Base-by-base conservation (phyloP, 352 stramenopile genomes). In the Phytophthora pisi region DNA sequence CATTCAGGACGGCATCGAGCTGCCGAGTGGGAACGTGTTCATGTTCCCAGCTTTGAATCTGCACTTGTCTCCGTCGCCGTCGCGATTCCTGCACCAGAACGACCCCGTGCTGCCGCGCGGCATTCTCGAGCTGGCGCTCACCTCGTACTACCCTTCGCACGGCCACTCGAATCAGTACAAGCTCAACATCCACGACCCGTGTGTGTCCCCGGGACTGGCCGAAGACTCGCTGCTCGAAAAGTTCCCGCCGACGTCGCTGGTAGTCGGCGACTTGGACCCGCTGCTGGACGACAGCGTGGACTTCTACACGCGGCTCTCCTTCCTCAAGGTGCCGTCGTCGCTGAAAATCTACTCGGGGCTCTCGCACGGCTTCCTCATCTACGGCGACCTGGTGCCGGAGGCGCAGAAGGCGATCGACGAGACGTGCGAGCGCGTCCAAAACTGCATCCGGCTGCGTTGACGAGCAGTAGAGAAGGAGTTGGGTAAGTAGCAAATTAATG, bases 21-120 rank as follows among this genome's bases (percentile, higher is more conserved):
- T 90, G n/a, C 90, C 90, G 0, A 82, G 80, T 55, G 90, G 88
- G 18, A 91, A 89, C 50, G 80, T 97, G n/a, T 79, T 97, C 56
- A 94, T 94, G 79, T 96, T 96, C 62, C 91, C 90, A n/a, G 89
- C 90, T 30, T 81, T 97, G 9, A 96, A 97, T 53, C 71, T 97
- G 67, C 88, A 96, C 64, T 64, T 96, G 53, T 95, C 87, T 57
- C 89, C 90, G 7, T 96, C 88, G 23, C 90, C 90, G 20, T 96
- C 88, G 11, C 85, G 90, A 5, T 96, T 95, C 53, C 64, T 97
- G 42, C 90, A 96, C 72, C 86, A 96, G 57, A 96, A 86, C 53
- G 90, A 96, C 50, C 90, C 90, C 0, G 81, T 97, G 30, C 61
- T 97, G 8, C 90, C 90, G 20, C 86, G 88, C 8, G 76, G 87